Conservation (phyloP, 1,284 basidiomycete species). For the Fomitopsis pinicola region DNA sequence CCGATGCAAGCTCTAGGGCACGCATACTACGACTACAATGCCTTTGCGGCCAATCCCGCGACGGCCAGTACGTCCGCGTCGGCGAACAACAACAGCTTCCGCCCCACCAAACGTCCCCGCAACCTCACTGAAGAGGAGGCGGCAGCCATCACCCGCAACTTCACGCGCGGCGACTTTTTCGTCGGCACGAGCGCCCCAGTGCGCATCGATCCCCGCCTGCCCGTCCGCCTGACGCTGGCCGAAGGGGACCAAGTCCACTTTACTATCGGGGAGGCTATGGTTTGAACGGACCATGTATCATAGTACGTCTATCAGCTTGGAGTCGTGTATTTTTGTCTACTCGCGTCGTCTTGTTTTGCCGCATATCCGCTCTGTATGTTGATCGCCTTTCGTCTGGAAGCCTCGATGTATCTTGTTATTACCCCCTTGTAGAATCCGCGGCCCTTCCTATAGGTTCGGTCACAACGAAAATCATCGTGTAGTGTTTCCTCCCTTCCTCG, state of each 20-base stretch:
- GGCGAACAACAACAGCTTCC: conserved; percentile 66
- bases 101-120: conserved; percentile 69
- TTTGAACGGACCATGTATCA: conserved; percentile 7
- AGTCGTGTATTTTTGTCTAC: conserved; percentile 1
- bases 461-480: too few relatives aligned
- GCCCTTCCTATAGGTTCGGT: too few relatives aligned
- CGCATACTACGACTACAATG: conserved; percentile 73
- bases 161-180: conserved; percentile 72
- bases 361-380: conserved; percentile 2
- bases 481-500: too few relatives aligned
- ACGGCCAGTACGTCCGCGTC: conserved; percentile 42
- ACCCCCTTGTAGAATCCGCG: neutral
- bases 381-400: neutral
- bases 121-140: conserved; percentile 75
- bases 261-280: conserved; percentile 57
- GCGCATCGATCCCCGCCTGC: conserved; percentile 71
- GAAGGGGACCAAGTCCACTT: conserved; percentile 80
- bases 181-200: conserved; percentile 73
- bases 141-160: conserved; percentile 74
- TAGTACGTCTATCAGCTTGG: neutral
- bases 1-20: conserved; percentile 45
- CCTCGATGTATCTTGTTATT: neutral
- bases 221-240: conserved; percentile 69
- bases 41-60: neutral
- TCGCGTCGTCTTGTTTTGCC: neutral